Conservation (phyloP, 2,329 filamentous ascomycete genomes). For the Colletotrichum lentis region DNA sequence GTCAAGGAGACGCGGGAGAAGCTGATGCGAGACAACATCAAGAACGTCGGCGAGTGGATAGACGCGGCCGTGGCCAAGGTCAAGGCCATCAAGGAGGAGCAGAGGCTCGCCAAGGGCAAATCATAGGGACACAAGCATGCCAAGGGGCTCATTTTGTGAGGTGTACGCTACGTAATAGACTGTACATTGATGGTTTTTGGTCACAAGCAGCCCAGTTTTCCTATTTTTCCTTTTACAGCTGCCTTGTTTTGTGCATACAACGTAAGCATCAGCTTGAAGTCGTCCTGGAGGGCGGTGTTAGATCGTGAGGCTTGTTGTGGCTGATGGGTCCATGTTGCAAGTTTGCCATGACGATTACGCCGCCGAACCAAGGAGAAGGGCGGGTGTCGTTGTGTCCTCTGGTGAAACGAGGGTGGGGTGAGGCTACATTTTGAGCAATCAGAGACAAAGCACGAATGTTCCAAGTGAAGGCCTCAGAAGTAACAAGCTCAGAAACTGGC, state of each 20-base stretch:
- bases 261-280: background rate
- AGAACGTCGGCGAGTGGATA: background rate
- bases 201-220: background rate
- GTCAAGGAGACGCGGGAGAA: background rate
- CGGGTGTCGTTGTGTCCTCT: too few relatives aligned
- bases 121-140: background rate
- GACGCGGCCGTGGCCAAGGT: background rate
- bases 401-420: too few relatives aligned
- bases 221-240: too few relatives aligned
- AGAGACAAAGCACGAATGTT: too few relatives aligned
- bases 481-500: too few relatives aligned
- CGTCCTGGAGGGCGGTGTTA: too few relatives aligned
- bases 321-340: too few relatives aligned
- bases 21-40: background rate
- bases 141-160: background rate
- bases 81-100: background rate
- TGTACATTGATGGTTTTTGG: background rate
- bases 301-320: too few relatives aligned
- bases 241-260: background rate
- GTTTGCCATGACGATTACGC: too few relatives aligned
- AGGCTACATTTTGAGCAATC: too few relatives aligned
- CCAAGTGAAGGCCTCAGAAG: too few relatives aligned
- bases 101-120: background rate
- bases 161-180: background rate
- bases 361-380: too few relatives aligned